These are phyloP conservation scores for Oryza punctata DNA, from an alignment of 176 grass and related monocot genomes.

Conservation along the genomic window DNA sequence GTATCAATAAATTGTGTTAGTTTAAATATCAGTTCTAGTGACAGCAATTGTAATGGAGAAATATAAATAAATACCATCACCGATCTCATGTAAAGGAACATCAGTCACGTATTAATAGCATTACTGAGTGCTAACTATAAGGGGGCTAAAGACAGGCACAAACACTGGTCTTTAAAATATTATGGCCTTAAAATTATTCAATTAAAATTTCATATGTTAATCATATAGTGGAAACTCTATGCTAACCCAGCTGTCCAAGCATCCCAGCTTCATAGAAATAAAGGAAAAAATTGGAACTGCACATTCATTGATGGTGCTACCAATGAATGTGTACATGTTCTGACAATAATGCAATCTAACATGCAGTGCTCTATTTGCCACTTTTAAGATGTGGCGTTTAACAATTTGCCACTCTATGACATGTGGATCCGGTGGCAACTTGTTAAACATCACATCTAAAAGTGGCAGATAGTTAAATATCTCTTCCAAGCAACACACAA, in stretches of 20 bases:
- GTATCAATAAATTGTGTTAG: slow-evolving; percentile 26
- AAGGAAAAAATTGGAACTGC: not conserved
- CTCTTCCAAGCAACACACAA: not conserved
- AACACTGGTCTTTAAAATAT: not conserved
- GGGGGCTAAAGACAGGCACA: not conserved
- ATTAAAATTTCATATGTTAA: not conserved
- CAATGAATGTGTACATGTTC: slow-evolving; percentile 8
- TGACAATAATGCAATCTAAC: not conserved
- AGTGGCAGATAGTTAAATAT: too few relatives aligned
- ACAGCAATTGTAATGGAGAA: slow-evolving; percentile 28
- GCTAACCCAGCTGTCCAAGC: not conserved
- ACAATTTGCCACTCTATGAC: too few relatives aligned
- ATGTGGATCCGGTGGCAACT: too few relatives aligned
- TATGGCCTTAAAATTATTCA: not conserved
- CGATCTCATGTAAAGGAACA: not conserved
- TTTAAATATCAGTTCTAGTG: slow-evolving; percentile 23
- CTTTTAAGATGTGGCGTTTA: too few relatives aligned
- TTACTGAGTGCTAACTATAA: not conserved
- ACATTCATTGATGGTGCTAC: not conserved
- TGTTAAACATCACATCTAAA: too few relatives aligned
- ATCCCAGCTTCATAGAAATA: not conserved
- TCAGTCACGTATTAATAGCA: not conserved
- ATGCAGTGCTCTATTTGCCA: not conserved
- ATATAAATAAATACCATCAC: not conserved
- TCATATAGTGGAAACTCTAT: not conserved